These are phyloP conservation scores for Scutellaria minor DNA, from an alignment of 257 asterid species.

Conservation along the genomic window DNA sequence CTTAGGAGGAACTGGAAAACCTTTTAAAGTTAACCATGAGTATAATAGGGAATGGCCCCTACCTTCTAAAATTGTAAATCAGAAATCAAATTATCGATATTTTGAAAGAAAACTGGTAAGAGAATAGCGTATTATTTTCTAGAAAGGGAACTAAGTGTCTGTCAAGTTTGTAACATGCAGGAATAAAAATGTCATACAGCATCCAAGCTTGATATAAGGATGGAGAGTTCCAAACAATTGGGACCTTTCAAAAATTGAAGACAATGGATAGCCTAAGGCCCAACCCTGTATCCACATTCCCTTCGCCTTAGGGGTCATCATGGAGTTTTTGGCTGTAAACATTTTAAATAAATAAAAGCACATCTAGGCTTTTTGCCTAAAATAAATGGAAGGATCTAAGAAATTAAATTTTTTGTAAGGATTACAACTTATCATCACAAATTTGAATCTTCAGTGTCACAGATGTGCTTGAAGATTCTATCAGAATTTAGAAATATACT, in stretches of 20 bases:
- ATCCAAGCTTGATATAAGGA: conserved; percentile 14
- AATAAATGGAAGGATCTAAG: neutral
- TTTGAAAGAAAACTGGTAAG: neutral
- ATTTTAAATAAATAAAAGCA: neutral
- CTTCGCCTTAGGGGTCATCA: neutral
- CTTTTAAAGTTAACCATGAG: neutral
- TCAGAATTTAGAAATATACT: conserved; percentile 1
- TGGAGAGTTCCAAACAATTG: neutral
- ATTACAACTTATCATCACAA: neutral
- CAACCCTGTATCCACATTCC: neutral
- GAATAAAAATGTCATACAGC: neutral
- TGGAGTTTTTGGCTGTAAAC: neutral
- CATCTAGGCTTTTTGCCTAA: neutral
- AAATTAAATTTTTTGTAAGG: neutral
- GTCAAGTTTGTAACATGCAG: neutral
- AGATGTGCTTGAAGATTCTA: conserved; percentile 16
- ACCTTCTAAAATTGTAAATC: conserved; percentile 8
- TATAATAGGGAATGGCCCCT: neutral
- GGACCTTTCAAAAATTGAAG: neutral
- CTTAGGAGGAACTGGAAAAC: conserved; percentile 21
- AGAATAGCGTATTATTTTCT: neutral
- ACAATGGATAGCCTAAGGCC: neutral
- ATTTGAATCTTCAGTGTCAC: neutral
- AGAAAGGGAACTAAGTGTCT: conserved; percentile 5
- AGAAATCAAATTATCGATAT: conserved; percentile 8